Conservation (phyloP, 306 rosid genomes). For the Prunus campanulata region DNA sequence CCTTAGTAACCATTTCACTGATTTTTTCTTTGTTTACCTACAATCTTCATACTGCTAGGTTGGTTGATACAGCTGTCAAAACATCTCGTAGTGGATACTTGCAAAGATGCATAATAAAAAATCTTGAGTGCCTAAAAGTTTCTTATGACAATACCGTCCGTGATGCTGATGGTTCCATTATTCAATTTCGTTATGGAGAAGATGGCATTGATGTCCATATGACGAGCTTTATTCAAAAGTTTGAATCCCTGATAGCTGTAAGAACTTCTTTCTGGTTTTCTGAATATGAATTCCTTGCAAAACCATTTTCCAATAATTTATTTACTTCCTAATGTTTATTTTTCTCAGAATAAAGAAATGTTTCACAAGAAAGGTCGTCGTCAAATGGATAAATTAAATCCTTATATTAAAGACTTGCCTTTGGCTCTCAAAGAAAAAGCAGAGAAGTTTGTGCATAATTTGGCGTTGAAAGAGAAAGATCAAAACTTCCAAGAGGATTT, state of each 20-base stretch:
- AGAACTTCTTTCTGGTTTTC: conserved; percentile 30
- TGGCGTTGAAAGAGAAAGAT: conserved; percentile 34
- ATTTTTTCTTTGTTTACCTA: conserved; percentile 16
- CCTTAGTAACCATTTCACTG: conserved; percentile 3
- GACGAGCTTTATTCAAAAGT: conserved; percentile 70
- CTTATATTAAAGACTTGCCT: conserved; percentile 68
- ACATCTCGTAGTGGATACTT: conserved; percentile 98
- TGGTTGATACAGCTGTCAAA: conserved; percentile 97
- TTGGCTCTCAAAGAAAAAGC: conserved; percentile 58
- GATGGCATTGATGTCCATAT: conserved; percentile 96
- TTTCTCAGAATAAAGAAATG: conserved; percentile 79
- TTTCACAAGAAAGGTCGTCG: conserved; percentile 50
- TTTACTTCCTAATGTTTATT: conserved; percentile 8
- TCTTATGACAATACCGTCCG: conserved; percentile 91
- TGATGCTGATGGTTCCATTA: conserved; percentile 86
- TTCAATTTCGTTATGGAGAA: conserved; percentile 89
- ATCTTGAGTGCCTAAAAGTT: conserved; percentile 80
- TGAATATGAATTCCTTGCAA: conserved; percentile 7
- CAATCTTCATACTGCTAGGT: conserved; percentile 41
- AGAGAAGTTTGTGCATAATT: conserved; percentile 33
- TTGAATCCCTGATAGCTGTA: conserved; percentile 71
- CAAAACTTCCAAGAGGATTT: conserved; percentile 37
- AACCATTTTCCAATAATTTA: conserved; percentile 20
- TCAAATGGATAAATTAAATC: conserved; percentile 54
- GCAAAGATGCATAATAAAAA: conserved; percentile 92